Conservation (phyloP, 495 filamentous ascomycete species). For the Niebla homalea region DNA sequence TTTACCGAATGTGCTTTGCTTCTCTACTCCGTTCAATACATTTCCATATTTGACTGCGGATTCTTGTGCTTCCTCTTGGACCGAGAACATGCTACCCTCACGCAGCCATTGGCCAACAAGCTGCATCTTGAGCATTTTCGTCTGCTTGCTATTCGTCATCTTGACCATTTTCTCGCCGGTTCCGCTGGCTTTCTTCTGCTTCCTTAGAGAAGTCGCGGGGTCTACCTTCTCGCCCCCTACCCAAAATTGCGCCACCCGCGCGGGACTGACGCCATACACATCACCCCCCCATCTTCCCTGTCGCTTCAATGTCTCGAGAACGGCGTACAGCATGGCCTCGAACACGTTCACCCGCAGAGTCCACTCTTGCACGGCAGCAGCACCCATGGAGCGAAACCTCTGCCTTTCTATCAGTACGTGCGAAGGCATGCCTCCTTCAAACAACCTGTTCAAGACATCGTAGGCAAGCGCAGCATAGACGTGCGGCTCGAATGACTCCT, state of each 20-base stretch:
- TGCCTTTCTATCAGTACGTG: constrained; percentile 83
- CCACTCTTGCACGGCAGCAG: constrained; percentile 65
- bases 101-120: constrained; percentile 45
- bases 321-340: constrained; percentile 75
- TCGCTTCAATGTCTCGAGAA: constrained; percentile 43
- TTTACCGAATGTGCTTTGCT: constrained; percentile 39
- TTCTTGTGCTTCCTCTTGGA: constrained; percentile 3
- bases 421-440: constrained; percentile 37
- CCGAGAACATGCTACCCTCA: constrained; percentile 8
- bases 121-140: constrained; percentile 53
- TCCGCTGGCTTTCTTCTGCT: constrained; percentile 3
- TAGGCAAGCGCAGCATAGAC: constrained; percentile 50
- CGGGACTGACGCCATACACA: constrained; percentile 30
- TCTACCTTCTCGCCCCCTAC: constrained; percentile 6
- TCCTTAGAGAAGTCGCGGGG: background rate
- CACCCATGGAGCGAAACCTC: constrained; percentile 61
- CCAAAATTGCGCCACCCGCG: constrained; percentile 30
- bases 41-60: background rate
- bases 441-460: constrained; percentile 37
- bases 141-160: constrained; percentile 29
- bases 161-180: constrained; percentile 1
- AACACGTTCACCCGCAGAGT: constrained; percentile 81
- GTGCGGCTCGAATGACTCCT: constrained; percentile 42
- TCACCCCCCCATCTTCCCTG: constrained; percentile 21
- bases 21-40: constrained; percentile 22